phyloP scores from a whole-genome alignment of 2,329 filamentous ascomycete species.

The Diaporthe citri region DNA sequence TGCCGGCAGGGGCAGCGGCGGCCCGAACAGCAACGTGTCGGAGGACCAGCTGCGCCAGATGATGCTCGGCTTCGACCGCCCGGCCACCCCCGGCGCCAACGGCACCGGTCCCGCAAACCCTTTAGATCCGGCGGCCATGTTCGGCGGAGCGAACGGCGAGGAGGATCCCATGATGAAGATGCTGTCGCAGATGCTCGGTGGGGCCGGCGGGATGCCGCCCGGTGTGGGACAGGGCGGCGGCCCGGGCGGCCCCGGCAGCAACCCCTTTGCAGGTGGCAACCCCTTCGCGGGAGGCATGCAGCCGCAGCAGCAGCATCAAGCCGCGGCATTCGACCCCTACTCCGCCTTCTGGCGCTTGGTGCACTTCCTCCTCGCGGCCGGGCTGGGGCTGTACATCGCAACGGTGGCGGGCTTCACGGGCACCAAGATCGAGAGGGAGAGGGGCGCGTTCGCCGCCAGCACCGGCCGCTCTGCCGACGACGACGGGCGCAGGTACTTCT shows the following conservation, averaged over 20 bases:
- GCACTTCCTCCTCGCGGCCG: slow-evolving; percentile 79
- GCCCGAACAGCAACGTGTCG: slow-evolving; percentile 54
- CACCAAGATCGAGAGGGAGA: slow-evolving; percentile 70
- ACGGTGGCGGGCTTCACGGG: slow-evolving; percentile 77
- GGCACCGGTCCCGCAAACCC: slow-evolving; percentile 42
- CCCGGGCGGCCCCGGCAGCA: slow-evolving; percentile 49
- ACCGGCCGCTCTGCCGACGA: slow-evolving; percentile 40
- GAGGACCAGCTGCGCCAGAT: slow-evolving; percentile 74
- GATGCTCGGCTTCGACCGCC: slow-evolving; percentile 69
- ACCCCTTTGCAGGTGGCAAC: slow-evolving; percentile 46
- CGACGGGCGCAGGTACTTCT: slow-evolving; percentile 67
- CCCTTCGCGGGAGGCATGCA: slow-evolving; percentile 53
- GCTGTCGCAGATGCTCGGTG: slow-evolving; percentile 79
- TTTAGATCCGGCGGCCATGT: slow-evolving; percentile 47
- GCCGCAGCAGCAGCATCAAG: slow-evolving; percentile 50
- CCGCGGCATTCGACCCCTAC: slow-evolving; percentile 52
- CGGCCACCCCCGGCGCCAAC: slow-evolving; percentile 45
- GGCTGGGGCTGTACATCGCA: slow-evolving; percentile 78
- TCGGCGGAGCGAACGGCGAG: slow-evolving; percentile 44
- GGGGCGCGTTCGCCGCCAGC: slow-evolving; percentile 51
- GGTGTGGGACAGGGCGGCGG: slow-evolving; percentile 48
- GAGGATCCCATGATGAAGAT: slow-evolving; percentile 81
- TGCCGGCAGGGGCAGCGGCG: slow-evolving; percentile 46
- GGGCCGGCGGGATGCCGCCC: slow-evolving; percentile 38
- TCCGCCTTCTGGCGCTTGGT: slow-evolving; percentile 77